phyloP scores from a whole-genome alignment of 2,329 filamentous ascomycete species.

The Sordariomycetes sp. region DNA sequence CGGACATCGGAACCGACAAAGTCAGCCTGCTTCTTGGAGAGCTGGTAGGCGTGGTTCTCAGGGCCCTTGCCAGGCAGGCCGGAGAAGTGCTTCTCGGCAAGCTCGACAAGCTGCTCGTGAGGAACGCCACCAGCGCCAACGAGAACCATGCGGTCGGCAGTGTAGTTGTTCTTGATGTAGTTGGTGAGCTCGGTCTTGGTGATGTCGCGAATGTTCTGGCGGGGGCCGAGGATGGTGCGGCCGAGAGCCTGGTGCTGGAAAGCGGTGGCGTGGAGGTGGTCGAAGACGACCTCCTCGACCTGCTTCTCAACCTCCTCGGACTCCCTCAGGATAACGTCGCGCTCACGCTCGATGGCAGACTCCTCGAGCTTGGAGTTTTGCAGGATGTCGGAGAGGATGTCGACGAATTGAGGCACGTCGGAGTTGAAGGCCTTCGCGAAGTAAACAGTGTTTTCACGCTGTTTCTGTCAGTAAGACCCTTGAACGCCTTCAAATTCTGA shows the following conservation, averaged over 20 bases:
- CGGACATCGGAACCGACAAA: slow-evolving; percentile 96
- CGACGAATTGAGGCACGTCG: slow-evolving; percentile 91
- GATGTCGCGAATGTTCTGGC: slow-evolving; percentile 97
- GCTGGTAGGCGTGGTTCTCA: slow-evolving; percentile 63
- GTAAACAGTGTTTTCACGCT: slow-evolving; percentile 99
- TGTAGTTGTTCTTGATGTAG: slow-evolving; percentile 99
- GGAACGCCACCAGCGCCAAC: slow-evolving; percentile 91
- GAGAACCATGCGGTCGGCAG: slow-evolving; percentile 97
- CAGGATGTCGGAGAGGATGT: slow-evolving; percentile 97
- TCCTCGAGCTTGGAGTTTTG: slow-evolving; percentile 98
- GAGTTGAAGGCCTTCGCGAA: slow-evolving; percentile 99
- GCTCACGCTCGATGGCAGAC: slow-evolving; percentile 89
- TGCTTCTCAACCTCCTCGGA: slow-evolving; percentile 99
- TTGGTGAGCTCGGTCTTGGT: slow-evolving; percentile 79
- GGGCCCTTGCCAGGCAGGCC: slow-evolving; percentile 67
- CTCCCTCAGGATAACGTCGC: slow-evolving; percentile 96
- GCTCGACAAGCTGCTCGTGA: slow-evolving; percentile 86
- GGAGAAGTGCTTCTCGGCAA: slow-evolving; percentile 94
- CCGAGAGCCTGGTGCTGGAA: slow-evolving; percentile 95
- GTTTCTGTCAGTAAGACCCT: slow-evolving; percentile 4
- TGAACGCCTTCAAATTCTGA: too few species aligned
- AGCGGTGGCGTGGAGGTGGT: slow-evolving; percentile 96
- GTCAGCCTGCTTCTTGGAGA: slow-evolving; percentile 81
- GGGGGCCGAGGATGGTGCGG: slow-evolving; percentile 94
- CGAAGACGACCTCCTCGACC: slow-evolving; percentile 97